These are phyloP conservation scores for Podospora conica DNA, from an alignment of 495 filamentous ascomycete species.

Conservation along the genomic window DNA sequence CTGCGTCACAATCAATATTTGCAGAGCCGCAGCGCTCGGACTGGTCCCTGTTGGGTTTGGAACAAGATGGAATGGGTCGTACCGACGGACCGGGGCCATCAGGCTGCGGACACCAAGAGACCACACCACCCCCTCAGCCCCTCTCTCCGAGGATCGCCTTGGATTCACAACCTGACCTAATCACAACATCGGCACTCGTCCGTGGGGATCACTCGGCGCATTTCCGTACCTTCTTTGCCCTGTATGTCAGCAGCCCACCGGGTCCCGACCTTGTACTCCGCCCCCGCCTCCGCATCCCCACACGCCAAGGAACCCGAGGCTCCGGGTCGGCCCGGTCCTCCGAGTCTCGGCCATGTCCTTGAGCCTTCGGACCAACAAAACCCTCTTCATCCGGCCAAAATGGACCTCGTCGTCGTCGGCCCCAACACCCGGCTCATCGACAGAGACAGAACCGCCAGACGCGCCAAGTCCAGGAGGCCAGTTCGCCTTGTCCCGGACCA, in stretches of 20 bases:
- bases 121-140: neutral
- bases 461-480: neutral
- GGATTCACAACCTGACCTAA: neutral
- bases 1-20: neutral
- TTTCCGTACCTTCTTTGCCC: neutral
- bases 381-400: constrained; percentile 5
- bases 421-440: neutral
- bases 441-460: neutral
- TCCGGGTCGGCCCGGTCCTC: neutral
- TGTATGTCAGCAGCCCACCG: neutral
- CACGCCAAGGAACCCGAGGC: neutral
- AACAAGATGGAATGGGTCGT: neutral
- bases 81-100: neutral
- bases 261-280: neutral
- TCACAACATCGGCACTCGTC: neutral
- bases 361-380: neutral
- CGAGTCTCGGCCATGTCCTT: constrained; percentile 1
- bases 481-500: neutral
- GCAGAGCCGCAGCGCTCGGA: neutral
- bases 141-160: neutral
- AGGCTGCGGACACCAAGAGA: neutral
- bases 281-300: neutral
- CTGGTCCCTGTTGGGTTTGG: neutral
- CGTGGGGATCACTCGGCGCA: neutral
- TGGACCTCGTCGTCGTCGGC: neutral